These are phyloP conservation scores for Aspergillus taichungensis DNA, from an alignment of 495 filamentous ascomycete genomes.

Conservation along the genomic window DNA sequence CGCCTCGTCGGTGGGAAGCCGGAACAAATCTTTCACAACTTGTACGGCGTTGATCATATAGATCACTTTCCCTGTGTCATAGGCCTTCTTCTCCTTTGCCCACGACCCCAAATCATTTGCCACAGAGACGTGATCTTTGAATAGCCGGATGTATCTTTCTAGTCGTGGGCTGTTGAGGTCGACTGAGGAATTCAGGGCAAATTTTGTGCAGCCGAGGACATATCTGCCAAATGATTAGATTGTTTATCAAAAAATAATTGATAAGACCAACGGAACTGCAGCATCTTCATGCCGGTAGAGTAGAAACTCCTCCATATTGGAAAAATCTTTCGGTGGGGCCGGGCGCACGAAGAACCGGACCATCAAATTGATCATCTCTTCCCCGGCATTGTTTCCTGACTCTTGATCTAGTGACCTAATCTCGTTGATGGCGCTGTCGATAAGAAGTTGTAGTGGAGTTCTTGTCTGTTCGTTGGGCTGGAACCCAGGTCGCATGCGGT, in stretches of 20 bases:
- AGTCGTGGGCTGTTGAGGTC: slow-evolving; percentile 1
- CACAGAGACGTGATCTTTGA: slow-evolving; percentile 9
- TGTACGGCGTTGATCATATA: slow-evolving; percentile 12
- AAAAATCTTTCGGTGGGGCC: background rate
- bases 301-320: slow-evolving; percentile 2
- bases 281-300: slow-evolving; percentile 5
- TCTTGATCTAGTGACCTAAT: background rate
- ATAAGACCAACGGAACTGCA: slow-evolving; percentile 2
- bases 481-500: background rate
- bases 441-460: background rate
- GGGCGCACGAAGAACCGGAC: background rate
- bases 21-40: slow-evolving; percentile 1
- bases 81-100: slow-evolving; percentile 7
- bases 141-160: background rate
- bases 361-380: slow-evolving; percentile 1
- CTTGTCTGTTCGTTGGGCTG: background rate
- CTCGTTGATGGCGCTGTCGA: slow-evolving; percentile 1
- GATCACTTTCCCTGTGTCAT: slow-evolving; percentile 1
- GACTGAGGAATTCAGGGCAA: slow-evolving; percentile 5
- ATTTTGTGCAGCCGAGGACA: slow-evolving; percentile 3
- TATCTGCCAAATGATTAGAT: background rate
- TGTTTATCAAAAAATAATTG: background rate
- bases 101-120: slow-evolving; percentile 11
- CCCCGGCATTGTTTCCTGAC: background rate
- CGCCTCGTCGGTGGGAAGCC: background rate